Evolutionary conservation across 2,329 filamentous ascomycete genomes (phyloP).

Genomic region (Penicillium freii): DNA sequence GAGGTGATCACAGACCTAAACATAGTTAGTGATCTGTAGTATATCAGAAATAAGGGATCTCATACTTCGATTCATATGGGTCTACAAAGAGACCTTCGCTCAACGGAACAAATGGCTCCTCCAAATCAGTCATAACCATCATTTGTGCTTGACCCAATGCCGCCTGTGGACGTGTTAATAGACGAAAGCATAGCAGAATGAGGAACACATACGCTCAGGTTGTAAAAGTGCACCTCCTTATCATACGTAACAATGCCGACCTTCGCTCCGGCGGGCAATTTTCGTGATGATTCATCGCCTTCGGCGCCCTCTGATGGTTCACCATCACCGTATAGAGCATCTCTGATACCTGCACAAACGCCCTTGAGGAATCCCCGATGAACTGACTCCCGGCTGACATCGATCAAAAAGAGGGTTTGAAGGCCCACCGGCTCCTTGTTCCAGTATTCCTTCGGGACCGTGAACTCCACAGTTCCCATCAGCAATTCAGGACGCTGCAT

Average conservation of each 20-base stretch:
- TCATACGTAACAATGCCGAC: conserved; percentile 96
- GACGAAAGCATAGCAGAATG: conserved; percentile 12
- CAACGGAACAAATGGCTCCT: conserved; percentile 92
- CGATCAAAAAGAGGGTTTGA: conserved; percentile 86
- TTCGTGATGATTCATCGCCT: conserved; percentile 48
- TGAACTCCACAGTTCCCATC: conserved; percentile 89
- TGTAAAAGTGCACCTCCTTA: conserved; percentile 97
- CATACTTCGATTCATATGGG: conserved; percentile 78
- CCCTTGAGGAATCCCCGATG: conserved; percentile 88
- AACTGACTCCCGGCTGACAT: conserved; percentile 86
- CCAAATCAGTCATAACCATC: conserved; percentile 97
- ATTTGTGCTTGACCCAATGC: conserved; percentile 86
- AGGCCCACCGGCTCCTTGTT: conserved; percentile 87
- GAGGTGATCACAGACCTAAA: conserved; percentile 71
- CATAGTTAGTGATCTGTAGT: conserved; percentile 25
- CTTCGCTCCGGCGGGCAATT: conserved; percentile 74
- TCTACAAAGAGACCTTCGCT: conserved; percentile 93
- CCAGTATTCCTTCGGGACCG: conserved; percentile 98
- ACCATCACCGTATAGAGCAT: conserved; percentile 73
- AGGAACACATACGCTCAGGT: conserved; percentile 67
- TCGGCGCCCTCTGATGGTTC: conserved; percentile 55
- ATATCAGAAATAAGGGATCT: neutral
- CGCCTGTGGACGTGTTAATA: conserved; percentile 51
- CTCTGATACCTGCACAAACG: conserved; percentile 83
- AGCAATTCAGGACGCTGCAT: conserved; percentile 85